phyloP scores from a whole-genome alignment of 768 basidiomycete species.

The Chlorophyllum brunneum region DNA sequence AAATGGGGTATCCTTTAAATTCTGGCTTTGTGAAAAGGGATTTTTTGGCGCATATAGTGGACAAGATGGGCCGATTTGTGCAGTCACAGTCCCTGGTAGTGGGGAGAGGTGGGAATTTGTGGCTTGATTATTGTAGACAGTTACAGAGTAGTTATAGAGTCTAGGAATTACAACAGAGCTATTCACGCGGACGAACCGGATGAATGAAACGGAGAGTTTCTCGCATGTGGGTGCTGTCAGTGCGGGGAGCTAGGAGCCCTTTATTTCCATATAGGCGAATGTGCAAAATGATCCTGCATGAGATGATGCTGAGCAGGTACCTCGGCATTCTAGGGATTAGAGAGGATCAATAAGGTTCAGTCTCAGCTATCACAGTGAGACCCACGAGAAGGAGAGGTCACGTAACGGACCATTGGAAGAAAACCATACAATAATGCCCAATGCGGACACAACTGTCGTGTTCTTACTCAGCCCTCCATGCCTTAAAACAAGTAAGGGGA shows the following conservation, averaged over 20 bases:
- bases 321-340: background rate
- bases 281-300: background rate
- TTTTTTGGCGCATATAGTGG: background rate
- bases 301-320: background rate
- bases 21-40: background rate
- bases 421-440: background rate
- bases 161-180: too few relatives aligned
- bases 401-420: background rate
- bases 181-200: too few relatives aligned
- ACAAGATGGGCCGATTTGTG: background rate
- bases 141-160: too few relatives aligned
- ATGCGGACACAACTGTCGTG: background rate
- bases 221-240: background rate
- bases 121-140: too few relatives aligned
- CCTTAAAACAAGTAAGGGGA: background rate
- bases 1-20: background rate
- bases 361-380: too few relatives aligned
- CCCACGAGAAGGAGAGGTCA: background rate
- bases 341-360: too few relatives aligned
- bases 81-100: background rate
- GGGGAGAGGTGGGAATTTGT: conserved; percentile 9
- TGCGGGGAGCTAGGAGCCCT: background rate
- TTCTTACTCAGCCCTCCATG: background rate
- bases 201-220: too few relatives aligned
- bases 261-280: background rate